Percentiles rank a stretch among this genome's conserved stretches.
These are phyloP conservation scores for Phytophthora pluvialis DNA, from an alignment of 352 stramenopile species.

Conservation along the genomic window DNA sequence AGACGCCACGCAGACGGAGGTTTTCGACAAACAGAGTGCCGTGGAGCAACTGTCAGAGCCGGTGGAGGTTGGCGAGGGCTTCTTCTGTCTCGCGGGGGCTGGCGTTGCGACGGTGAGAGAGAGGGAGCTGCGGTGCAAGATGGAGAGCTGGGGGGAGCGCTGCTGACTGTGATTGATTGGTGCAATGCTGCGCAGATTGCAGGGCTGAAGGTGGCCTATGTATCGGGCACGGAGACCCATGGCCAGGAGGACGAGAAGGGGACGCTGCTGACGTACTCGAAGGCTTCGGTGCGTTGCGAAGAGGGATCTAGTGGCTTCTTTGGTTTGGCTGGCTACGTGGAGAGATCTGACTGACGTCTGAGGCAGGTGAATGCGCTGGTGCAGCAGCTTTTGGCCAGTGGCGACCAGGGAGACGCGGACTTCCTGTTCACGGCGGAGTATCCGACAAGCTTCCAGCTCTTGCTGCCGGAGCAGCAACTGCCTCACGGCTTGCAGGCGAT, in stretches of 20 bases:
- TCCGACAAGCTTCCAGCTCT: constrained; percentile 52
- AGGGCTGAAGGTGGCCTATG: constrained; percentile 51
- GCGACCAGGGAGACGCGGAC: constrained; percentile 48
- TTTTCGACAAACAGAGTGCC: constrained; percentile 51
- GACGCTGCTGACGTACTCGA: constrained; percentile 39
- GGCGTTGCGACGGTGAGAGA: constrained; percentile 50
- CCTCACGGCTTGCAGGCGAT: constrained; percentile 51
- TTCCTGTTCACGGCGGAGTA: constrained; percentile 74
- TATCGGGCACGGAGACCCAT: constrained; percentile 37
- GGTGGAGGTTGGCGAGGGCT: constrained; percentile 56
- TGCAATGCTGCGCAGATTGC: constrained; percentile 32
- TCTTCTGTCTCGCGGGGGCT: constrained; percentile 53
- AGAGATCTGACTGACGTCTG: background rate
- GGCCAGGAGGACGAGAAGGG: constrained; percentile 37
- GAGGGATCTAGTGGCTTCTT: too few species aligned
- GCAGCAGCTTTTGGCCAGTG: constrained; percentile 27
- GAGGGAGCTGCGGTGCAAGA: background rate
- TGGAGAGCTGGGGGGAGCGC: background rate
- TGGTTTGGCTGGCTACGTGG: background rate
- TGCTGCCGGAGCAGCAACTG: constrained; percentile 68
- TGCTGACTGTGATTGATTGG: background rate
- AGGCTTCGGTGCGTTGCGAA: constrained; percentile 29
- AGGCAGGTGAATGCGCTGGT: constrained; percentile 26
- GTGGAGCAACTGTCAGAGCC: constrained; percentile 13
- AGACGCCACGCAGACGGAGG: constrained; percentile 36